Base-by-base conservation (phyloP, 495 filamentous ascomycete genomes). In the Neurospora sp. region DNA sequence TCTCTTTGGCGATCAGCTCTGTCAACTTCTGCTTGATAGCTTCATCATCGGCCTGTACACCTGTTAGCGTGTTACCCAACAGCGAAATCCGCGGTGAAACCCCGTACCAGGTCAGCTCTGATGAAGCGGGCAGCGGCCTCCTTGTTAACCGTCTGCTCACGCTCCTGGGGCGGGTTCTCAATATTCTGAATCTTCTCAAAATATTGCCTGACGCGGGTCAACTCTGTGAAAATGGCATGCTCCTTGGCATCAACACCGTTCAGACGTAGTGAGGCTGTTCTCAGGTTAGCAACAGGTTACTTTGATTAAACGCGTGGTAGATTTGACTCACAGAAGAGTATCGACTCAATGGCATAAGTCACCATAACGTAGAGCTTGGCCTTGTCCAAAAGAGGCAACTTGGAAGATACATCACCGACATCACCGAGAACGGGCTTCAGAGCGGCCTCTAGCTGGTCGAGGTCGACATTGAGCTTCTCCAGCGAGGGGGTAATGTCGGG, bases 331-430 rank as follows among this genome's bases (percentile, higher is more conserved):
- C 93, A 95, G 81, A 96, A 98, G 27, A 98, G 80, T 16, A 97
- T 83, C n/a, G 93, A 96, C 75, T 98, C 94, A 69, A 99, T 89
- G 0, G 94, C 88, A 79, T 98, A 98, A 0, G 93, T 90, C 65
- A 89, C 83, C 40, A 96, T 81, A 20, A 96, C 90, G 77, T 96
- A 92, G 72, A 97, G 89, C 83, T 97, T 96, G 22, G 96, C 95
- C 81, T 93, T 96, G 85, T 99, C 96, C 72, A 98, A 84, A 10
- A 99, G 85, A 1, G 96, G 94, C 40, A 99, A 84, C 80, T 93
- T 96, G 72, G 87, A 89, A 7, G 93, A 88, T 9, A 87, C 85
- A 69, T 91, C 89, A 31, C 88, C 83, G 35, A 98, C 77, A 27
- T 90, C 84, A 39, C 81, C 82, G 22, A 86, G 85, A 40, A 97